A percentile compares a stretch with the other conserved stretches of the same genome.
Conservation (phyloP, 208 protist genomes). For the Angomonas deanei region DNA sequence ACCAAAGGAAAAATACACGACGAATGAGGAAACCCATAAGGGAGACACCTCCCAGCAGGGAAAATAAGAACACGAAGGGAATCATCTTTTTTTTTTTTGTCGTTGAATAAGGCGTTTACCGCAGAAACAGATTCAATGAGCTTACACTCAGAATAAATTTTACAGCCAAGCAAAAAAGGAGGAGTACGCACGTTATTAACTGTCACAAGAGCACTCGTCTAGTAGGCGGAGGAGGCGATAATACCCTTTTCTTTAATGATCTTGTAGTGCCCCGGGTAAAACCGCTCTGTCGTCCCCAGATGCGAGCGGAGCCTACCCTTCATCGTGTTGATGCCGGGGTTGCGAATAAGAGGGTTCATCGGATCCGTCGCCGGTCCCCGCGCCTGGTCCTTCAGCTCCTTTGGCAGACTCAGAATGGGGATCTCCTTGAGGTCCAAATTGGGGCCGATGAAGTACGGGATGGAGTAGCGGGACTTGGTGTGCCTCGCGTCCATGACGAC, state of each 20-base stretch:
- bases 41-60: no score
- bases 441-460: conserved; percentile 6
- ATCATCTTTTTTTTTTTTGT: no score
- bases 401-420: conserved; percentile 3
- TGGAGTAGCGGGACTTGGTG: conserved; percentile 7
- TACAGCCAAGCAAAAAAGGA: no score
- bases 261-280: neutral
- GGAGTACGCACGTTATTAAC: no score
- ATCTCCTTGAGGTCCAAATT: neutral
- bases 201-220: no score
- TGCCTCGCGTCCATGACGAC: neutral
- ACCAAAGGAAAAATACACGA: no score
- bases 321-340: neutral
- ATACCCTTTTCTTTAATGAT: neutral
- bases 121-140: no score
- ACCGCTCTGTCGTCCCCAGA: neutral
- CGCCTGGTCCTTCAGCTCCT: neutral
- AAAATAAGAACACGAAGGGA: no score
- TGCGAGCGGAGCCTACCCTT: conserved; percentile 3
- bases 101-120: no score
- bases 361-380: neutral
- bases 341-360: neutral
- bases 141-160: no score
- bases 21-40: no score
- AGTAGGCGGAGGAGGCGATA: neutral